These are phyloP conservation scores for Zasmidium angulare DNA, from an alignment of 2,329 filamentous ascomycete species.

Conservation along the genomic window DNA sequence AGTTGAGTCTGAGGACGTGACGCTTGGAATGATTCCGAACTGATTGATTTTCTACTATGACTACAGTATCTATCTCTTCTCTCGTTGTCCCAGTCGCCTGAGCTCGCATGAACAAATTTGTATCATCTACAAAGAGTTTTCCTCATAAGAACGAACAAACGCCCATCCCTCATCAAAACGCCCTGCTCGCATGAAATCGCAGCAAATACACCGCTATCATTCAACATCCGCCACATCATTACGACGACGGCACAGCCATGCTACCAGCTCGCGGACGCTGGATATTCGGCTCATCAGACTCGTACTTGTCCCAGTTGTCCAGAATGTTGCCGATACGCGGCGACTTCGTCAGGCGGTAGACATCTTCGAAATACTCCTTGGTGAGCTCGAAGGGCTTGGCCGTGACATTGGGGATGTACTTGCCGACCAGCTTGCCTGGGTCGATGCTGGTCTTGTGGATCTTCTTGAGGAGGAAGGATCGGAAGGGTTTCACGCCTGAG, in stretches of 20 bases:
- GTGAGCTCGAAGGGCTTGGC: slow-evolving; percentile 92
- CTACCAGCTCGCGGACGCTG: slow-evolving; percentile 30
- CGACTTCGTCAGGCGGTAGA: slow-evolving; percentile 87
- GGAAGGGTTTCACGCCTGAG: slow-evolving; percentile 98
- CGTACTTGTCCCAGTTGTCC: slow-evolving; percentile 68
- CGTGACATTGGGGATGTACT: slow-evolving; percentile 99
- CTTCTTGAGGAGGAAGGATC: slow-evolving; percentile 98
- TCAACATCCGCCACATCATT: neutral
- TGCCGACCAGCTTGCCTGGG: slow-evolving; percentile 91
- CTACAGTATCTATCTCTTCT: no score
- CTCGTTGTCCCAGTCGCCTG: no score
- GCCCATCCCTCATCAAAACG: neutral
- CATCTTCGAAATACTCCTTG: slow-evolving; percentile 99
- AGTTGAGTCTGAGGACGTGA: no score
- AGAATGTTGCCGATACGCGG: slow-evolving; percentile 74
- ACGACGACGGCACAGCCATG: slow-evolving; percentile 22
- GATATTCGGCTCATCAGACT: slow-evolving; percentile 38
- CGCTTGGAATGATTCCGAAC: no score
- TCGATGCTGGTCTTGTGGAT: slow-evolving; percentile 99
- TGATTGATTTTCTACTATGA: no score
- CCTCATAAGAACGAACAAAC: neutral
- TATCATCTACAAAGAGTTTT: neutral
- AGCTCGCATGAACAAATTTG: no score
- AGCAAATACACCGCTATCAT: neutral
- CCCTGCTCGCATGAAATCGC: slow-evolving; percentile 1